Conservation (phyloP, 805 yeast species). For the Lipomyces japonicus region DNA sequence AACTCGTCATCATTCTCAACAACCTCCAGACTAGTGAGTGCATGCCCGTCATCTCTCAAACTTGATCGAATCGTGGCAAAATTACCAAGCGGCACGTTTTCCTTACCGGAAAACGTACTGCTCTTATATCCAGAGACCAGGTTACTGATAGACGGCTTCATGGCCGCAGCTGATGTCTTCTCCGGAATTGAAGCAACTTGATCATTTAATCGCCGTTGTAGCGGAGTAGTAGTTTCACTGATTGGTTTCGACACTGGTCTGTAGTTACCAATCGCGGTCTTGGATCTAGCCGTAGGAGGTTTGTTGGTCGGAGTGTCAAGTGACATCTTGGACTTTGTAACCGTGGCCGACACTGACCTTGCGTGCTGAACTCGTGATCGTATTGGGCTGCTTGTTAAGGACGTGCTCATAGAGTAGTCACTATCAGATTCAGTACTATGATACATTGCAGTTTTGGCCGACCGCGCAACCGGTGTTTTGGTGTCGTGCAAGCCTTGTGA, state of each 20-base stretch:
- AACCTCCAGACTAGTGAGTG: background rate
- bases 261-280: background rate
- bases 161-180: background rate
- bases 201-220: background rate
- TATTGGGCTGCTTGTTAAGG: slow-evolving; percentile 17
- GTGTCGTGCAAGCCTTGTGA: slow-evolving; percentile 4
- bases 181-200: background rate
- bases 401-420: slow-evolving; percentile 5
- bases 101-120: background rate
- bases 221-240: background rate
- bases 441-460: background rate
- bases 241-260: background rate
- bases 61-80: slow-evolving; percentile 1
- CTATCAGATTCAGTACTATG: slow-evolving; percentile 1
- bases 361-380: background rate
- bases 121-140: slow-evolving; percentile 1
- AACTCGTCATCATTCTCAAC: slow-evolving; percentile 15
- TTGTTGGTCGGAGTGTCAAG: background rate
- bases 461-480: slow-evolving; percentile 3
- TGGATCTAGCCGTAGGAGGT: background rate
- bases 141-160: slow-evolving; percentile 4
- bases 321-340: background rate
- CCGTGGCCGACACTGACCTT: slow-evolving; percentile 2
- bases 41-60: slow-evolving; percentile 14
- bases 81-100: background rate